These are phyloP conservation scores for Kwoniella dendrophila DNA, from an alignment of 768 basidiomycete species.

Conservation along the genomic window DNA sequence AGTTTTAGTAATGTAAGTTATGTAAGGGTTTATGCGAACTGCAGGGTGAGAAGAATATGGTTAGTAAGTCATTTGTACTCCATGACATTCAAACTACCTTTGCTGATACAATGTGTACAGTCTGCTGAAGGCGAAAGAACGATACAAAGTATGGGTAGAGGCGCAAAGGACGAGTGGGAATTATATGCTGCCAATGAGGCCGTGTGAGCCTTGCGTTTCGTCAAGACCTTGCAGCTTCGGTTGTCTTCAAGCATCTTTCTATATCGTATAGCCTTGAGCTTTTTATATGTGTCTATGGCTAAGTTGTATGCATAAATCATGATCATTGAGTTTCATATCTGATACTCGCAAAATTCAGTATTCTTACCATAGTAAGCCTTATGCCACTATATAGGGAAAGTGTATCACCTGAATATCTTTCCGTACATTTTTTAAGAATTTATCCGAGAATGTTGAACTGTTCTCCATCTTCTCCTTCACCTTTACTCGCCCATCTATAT, in stretches of 20 bases:
- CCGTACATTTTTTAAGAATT: slow-evolving; percentile 9
- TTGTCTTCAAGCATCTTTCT: no score
- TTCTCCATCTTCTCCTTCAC: neutral
- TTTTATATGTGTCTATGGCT: no score
- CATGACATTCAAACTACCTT: neutral
- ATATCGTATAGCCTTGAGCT: no score
- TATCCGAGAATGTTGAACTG: slow-evolving; percentile 25
- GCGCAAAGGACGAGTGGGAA: slow-evolving; percentile 42
- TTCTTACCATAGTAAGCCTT: neutral
- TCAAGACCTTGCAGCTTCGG: no score
- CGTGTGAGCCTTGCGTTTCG: no score
- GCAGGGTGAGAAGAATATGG: slow-evolving; percentile 50
- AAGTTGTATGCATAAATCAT: no score
- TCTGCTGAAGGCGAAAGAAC: slow-evolving; percentile 40
- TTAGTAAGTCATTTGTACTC: slow-evolving; percentile 36
- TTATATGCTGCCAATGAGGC: slow-evolving; percentile 32
- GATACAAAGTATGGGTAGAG: slow-evolving; percentile 26
- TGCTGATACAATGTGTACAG: slow-evolving; percentile 21
- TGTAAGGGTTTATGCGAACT: slow-evolving; percentile 53
- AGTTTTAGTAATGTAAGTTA: slow-evolving; percentile 38
- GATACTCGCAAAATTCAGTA: no score
- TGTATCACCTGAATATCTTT: slow-evolving; percentile 12
- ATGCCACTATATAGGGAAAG: neutral
- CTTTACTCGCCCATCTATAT: neutral
- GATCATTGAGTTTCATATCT: no score